Base-by-base conservation (phyloP, 306 rosid genomes). In the Trichosanthes truncata region DNA sequence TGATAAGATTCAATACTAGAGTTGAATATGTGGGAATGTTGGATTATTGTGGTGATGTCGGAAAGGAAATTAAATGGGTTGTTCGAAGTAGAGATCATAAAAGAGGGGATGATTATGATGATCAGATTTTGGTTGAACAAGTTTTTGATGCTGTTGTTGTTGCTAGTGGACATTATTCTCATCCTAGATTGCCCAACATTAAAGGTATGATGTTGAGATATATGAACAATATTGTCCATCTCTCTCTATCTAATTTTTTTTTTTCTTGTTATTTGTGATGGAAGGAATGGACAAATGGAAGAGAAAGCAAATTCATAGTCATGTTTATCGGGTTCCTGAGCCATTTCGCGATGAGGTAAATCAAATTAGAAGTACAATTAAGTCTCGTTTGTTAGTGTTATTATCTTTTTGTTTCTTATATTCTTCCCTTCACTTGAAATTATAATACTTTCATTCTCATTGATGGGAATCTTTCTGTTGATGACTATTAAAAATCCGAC, bases 101-200 rank as follows among this genome's bases (percentile, higher is more conserved):
- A 78, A 36, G 45, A 33, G 48, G 8, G 21, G 4, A 41, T 41
- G 17, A 20, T 36, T 0, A 10, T 62, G 73, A 81, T 57, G 68
- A 82, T n/a, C n/a, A n/a, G 18, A 17, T 26, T 26, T 3, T 79
- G 18, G 78, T 81, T 41, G 93, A 91, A 82, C 93, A 92, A 81
- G 87, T 91, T 49, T 95, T 92, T 81, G 97, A 95, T 86, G 93
- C 97, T 33, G 96, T 95, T 65, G 91, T 95, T 80, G 97, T 95
- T 23, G 98, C 98, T 75, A 83, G 81, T 55, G 98, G 98, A 51
- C 98, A 95, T 85, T 95, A 95, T 77, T 86, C 96, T 83, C 81
- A 87, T 52, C 98, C 98, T 61, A 91, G 85, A 83, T 78, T 95
- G 81, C 97, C 98, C 35, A 83, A 89, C 81, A 82, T 95, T 81